phyloP scores from a whole-genome alignment of 129 eudicot species.

The Helichrysum umbraculigerum region DNA sequence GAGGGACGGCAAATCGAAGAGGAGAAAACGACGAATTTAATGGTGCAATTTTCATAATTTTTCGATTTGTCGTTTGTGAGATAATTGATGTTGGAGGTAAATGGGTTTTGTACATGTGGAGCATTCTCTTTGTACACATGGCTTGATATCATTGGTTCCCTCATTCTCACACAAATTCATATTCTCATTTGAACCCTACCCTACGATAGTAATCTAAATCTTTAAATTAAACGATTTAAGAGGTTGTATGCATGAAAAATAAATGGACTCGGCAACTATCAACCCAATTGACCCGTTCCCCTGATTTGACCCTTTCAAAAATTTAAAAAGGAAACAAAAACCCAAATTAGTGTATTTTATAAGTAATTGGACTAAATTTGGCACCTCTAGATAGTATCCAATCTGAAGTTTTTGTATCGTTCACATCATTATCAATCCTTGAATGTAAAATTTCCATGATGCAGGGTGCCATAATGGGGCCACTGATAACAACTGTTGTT shows the following conservation, averaged over 20 bases:
- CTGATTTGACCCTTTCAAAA: not conserved
- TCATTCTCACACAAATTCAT: too few relatives aligned
- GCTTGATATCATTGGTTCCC: too few relatives aligned
- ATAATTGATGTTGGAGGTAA: too few relatives aligned
- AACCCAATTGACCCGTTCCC: not conserved
- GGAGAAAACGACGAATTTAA: too few relatives aligned
- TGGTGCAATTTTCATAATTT: too few relatives aligned
- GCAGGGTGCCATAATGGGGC: constrained; percentile 99
- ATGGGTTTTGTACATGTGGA: too few relatives aligned
- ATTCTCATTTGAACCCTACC: too few relatives aligned
- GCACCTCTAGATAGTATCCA: not conserved
- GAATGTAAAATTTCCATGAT: constrained; percentile 17
- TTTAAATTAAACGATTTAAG: not conserved
- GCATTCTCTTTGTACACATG: too few relatives aligned
- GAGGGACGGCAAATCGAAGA: too few relatives aligned
- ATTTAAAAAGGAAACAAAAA: not conserved
- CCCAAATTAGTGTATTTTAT: not conserved
- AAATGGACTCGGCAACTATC: not conserved
- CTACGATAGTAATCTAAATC: not conserved
- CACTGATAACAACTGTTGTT: constrained; percentile 87
- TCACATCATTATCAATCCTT: constrained; percentile 6
- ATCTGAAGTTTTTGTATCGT: not conserved
- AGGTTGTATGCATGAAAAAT: not conserved
- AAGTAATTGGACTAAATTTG: not conserved
- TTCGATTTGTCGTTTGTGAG: too few relatives aligned